Conservation (phyloP, 176 grass and related monocot genomes). For the Phoenix roebelenii region DNA sequence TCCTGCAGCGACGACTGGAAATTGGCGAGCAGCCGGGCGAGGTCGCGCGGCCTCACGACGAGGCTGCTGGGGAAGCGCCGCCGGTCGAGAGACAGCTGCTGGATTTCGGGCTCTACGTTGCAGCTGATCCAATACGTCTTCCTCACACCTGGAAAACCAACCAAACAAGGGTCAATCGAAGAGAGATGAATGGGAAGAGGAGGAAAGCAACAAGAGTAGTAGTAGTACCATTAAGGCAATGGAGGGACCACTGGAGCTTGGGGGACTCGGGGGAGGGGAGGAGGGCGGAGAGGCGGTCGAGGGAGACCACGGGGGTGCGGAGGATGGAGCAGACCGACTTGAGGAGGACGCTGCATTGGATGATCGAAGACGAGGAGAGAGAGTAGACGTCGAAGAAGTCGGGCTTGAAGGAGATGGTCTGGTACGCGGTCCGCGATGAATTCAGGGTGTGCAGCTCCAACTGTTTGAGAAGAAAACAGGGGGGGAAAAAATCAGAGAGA, state of each 20-base stretch:
- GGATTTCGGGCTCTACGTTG: conserved; percentile 57
- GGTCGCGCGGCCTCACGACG: conserved; percentile 54
- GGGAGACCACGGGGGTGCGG: conserved; percentile 45
- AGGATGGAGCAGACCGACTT: conserved; percentile 70
- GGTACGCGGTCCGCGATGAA: conserved; percentile 74
- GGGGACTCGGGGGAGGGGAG: conserved; percentile 43
- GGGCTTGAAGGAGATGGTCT: conserved; percentile 51
- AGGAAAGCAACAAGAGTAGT: not conserved
- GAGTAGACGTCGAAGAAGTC: conserved; percentile 63
- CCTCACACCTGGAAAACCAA: conserved; percentile 36
- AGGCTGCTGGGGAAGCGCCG: conserved; percentile 57
- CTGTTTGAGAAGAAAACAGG: conserved; percentile 16
- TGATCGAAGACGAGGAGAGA: conserved; percentile 27
- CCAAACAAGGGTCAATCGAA: conserved; percentile 6
- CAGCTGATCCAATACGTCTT: conserved; percentile 83
- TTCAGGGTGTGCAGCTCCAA: conserved; percentile 78
- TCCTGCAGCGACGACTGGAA: conserved; percentile 96
- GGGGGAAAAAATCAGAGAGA: not conserved
- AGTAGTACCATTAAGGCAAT: conserved; percentile 58
- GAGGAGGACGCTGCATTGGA: conserved; percentile 78
- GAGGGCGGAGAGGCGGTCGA: conserved; percentile 46
- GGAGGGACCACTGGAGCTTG: conserved; percentile 78
- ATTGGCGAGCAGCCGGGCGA: conserved; percentile 69
- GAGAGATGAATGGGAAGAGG: conserved; percentile 9
- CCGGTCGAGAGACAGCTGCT: conserved; percentile 60